A percentile compares a stretch with the other conserved stretches of the same genome.
These are phyloP conservation scores for Pisolithus thermaeus DNA, from an alignment of 1,284 basidiomycete genomes.

Conservation along the genomic window DNA sequence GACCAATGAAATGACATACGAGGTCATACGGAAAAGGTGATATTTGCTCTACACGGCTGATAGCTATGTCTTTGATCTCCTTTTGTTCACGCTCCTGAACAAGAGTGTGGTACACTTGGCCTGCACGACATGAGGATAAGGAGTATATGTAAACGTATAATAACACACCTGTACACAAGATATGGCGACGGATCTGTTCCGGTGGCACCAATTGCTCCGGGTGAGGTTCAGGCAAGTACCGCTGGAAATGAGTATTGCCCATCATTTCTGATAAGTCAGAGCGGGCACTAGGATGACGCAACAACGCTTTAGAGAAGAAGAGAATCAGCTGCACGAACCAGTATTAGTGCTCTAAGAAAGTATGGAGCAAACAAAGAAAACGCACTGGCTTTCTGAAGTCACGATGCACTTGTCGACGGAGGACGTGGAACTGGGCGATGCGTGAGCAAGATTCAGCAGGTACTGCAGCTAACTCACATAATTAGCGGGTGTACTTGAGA, in stretches of 20 bases:
- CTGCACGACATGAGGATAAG: constrained; percentile 31
- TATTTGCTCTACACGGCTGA: constrained; percentile 91
- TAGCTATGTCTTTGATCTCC: constrained; percentile 89
- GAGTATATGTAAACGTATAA: neutral
- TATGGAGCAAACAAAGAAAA: constrained; percentile 1
- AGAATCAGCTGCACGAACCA: constrained; percentile 58
- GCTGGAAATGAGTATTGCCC: constrained; percentile 86
- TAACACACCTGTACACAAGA: constrained; percentile 72
- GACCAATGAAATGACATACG: constrained; percentile 35
- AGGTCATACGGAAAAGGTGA: constrained; percentile 96
- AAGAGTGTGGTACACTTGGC: constrained; percentile 92
- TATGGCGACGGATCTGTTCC: constrained; percentile 87
- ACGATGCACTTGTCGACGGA: constrained; percentile 91
- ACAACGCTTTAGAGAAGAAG: constrained; percentile 95
- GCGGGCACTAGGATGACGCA: constrained; percentile 90
- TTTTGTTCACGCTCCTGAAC: constrained; percentile 85
- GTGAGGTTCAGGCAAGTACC: constrained; percentile 86
- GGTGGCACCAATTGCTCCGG: constrained; percentile 67
- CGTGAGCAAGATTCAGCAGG: neutral
- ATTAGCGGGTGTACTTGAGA: constrained; percentile 76
- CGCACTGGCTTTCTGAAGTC: constrained; percentile 92
- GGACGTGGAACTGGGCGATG: constrained; percentile 79
- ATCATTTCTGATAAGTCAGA: constrained; percentile 86
- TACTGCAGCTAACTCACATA: constrained; percentile 52
- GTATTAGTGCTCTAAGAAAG: constrained; percentile 1